phyloP scores from a whole-genome alignment of 2,329 filamentous ascomycete genomes.

The Immersiporthe knoxdaviesiana region DNA sequence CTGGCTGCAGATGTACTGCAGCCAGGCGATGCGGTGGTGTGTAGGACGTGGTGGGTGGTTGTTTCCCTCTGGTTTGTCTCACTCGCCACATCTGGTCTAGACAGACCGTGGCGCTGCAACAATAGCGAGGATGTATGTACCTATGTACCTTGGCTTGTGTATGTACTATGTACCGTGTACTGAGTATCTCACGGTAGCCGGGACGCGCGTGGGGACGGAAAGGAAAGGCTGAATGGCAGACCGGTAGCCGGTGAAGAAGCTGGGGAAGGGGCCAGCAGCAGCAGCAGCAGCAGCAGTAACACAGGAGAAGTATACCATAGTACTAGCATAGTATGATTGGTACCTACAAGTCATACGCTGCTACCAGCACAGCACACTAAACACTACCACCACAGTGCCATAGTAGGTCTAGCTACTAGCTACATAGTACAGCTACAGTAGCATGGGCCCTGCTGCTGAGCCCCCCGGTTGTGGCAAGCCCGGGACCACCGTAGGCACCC shows the following conservation, averaged over 20 bases:
- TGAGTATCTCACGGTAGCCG: too few species aligned
- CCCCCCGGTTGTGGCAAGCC: not conserved
- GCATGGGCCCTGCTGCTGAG: not conserved
- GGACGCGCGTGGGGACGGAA: too few species aligned
- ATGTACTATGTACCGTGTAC: not conserved
- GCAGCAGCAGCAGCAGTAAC: too few species aligned
- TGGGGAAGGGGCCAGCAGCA: too few species aligned
- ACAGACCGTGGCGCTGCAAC: constrained; percentile 17
- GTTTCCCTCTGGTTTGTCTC: not conserved
- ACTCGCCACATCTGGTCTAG: constrained; percentile 28
- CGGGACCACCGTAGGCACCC: not conserved
- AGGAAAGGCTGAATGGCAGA: not conserved
- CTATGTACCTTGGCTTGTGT: not conserved
- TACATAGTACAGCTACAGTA: too few species aligned
- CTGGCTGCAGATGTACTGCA: too few species aligned
- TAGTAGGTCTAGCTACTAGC: too few species aligned
- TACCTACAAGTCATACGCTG: too few species aligned
- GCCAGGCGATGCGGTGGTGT: not conserved
- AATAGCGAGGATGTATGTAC: not conserved
- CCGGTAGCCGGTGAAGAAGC: too few species aligned
- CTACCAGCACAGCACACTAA: not conserved
- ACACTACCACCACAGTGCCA: not conserved
- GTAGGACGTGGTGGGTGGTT: too few species aligned
- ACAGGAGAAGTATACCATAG: not conserved
- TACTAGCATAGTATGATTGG: not conserved